Evolutionary conservation across 768 basidiomycete species (phyloP).

Genomic region (Favolaschia claudopus): DNA sequence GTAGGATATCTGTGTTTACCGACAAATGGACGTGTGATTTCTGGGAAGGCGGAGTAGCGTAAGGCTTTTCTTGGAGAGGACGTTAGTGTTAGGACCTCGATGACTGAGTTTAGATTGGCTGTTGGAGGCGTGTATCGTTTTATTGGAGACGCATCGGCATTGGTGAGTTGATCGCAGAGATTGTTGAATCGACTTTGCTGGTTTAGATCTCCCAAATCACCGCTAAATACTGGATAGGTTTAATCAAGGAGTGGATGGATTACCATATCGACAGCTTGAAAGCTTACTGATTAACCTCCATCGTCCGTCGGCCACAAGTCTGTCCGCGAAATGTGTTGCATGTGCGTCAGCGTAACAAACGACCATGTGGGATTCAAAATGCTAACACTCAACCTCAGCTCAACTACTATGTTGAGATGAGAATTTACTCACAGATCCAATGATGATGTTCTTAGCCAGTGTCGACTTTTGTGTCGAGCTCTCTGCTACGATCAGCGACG

Average conservation of each 20-base stretch:
- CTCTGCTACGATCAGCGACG: slow-evolving; percentile 18
- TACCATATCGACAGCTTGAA: too few relatives aligned
- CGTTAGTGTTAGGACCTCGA: slow-evolving; percentile 22
- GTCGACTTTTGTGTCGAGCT: background rate
- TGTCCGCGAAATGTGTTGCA: slow-evolving; percentile 17
- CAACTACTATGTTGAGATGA: background rate
- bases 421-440: slow-evolving; percentile 16
- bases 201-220: slow-evolving; percentile 2
- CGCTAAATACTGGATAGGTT: slow-evolving; percentile 19
- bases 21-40: slow-evolving; percentile 17
- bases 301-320: slow-evolving; percentile 20
- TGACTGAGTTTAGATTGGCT: slow-evolving; percentile 15
- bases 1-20: slow-evolving; percentile 16
- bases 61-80: slow-evolving; percentile 16
- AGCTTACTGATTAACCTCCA: slow-evolving; percentile 23
- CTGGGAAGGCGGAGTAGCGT: slow-evolving; percentile 12
- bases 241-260: background rate
- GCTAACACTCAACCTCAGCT: slow-evolving; percentile 2
- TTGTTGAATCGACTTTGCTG: slow-evolving; percentile 12
- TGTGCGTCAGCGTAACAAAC: slow-evolving; percentile 25
- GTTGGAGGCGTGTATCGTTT: slow-evolving; percentile 19
- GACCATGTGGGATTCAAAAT: slow-evolving; percentile 26
- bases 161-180: slow-evolving; percentile 14
- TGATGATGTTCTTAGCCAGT: slow-evolving; percentile 13
- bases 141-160: slow-evolving; percentile 10